Evolutionary conservation across 2,329 filamentous ascomycete genomes (phyloP).

Genomic region (Lizonia empirigonia): DNA sequence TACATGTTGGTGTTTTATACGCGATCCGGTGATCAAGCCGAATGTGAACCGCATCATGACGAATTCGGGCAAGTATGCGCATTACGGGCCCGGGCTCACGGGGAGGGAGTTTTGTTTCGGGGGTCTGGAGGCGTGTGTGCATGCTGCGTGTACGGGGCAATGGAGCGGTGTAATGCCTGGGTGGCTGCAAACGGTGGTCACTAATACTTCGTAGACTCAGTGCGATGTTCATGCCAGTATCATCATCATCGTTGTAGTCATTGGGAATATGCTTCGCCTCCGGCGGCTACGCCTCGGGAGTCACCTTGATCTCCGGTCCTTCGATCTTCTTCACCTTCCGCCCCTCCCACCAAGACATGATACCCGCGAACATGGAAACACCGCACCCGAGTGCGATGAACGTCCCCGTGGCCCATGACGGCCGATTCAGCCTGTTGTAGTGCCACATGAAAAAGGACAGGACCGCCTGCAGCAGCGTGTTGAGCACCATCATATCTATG

Average conservation of each 20-base stretch:
- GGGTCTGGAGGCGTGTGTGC: conserved; percentile 28
- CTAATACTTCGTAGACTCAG: too few relatives aligned
- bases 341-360: conserved; percentile 73
- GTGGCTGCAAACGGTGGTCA: neutral
- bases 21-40: conserved; percentile 47
- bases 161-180: neutral
- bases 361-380: conserved; percentile 69
- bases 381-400: conserved; percentile 77
- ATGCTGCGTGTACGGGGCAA: conserved; percentile 18
- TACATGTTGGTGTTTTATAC: conserved; percentile 57
- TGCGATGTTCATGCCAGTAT: too few relatives aligned
- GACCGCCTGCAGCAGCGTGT: conserved; percentile 76
- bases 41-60: conserved; percentile 48
- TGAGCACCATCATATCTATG: conserved; percentile 77
- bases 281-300: neutral
- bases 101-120: conserved; percentile 30
- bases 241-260: neutral
- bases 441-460: conserved; percentile 84
- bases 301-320: conserved; percentile 22
- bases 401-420: conserved; percentile 69
- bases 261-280: neutral
- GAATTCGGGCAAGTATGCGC: conserved; percentile 56
- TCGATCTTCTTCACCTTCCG: conserved; percentile 50
- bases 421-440: conserved; percentile 71
- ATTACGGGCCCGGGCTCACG: conserved; percentile 47